phyloP scores from a whole-genome alignment of 371 early-diverging fungal genomes.

The Catenaria anguillulae region DNA sequence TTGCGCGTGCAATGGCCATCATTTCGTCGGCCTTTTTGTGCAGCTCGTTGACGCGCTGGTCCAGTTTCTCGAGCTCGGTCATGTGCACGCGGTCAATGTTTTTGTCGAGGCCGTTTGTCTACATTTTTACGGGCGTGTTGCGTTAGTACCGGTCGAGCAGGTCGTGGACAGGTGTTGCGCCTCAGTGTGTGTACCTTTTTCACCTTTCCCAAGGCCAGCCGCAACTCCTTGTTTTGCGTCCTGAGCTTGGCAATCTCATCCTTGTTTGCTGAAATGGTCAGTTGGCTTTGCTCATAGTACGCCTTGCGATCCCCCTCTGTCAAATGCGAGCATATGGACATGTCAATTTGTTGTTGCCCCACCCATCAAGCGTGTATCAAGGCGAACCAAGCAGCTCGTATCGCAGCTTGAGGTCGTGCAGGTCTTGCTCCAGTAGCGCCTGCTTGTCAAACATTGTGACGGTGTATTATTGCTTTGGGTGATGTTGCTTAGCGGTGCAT shows the following conservation, averaged over 20 bases:
- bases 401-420: constrained; percentile 38
- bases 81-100: constrained; percentile 18
- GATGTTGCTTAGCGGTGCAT: too few species aligned
- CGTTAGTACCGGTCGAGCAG: too few species aligned
- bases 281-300: constrained; percentile 40
- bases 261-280: constrained; percentile 39
- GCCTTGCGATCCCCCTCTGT: constrained; percentile 46
- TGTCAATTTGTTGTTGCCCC: too few species aligned
- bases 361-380: too few species aligned
- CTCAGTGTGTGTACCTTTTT: constrained; percentile 39
- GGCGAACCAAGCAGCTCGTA: constrained; percentile 41
- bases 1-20: constrained; percentile 27
- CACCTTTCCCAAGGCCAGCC: constrained; percentile 26
- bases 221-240: constrained; percentile 29
- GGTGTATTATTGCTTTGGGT: too few species aligned
- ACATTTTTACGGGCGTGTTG: too few species aligned
- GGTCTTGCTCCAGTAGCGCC: constrained; percentile 30
- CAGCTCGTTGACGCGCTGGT: constrained; percentile 32
- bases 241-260: constrained; percentile 30
- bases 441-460: constrained; percentile 9
- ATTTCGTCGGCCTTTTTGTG: constrained; percentile 37
- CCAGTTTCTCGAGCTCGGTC: constrained; percentile 32
- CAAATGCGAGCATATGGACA: too few species aligned
- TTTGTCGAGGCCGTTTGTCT: too few species aligned
- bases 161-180: too few species aligned